Evolutionary conservation across 495 filamentous ascomycete genomes (phyloP).

Genomic region (Xanthoparmelia taractica): DNA sequence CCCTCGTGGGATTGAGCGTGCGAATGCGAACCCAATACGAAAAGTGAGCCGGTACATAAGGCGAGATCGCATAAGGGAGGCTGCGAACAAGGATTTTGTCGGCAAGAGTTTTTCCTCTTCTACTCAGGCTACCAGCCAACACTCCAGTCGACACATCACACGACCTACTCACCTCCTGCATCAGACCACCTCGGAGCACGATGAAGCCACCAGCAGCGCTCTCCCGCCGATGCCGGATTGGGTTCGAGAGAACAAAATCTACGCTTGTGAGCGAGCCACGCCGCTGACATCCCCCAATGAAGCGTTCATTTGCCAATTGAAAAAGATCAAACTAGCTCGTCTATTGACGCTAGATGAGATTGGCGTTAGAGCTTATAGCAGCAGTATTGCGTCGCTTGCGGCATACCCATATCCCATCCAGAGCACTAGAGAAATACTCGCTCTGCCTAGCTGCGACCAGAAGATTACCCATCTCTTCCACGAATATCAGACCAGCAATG

Average conservation of each 20-base stretch:
- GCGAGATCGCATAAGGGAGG: conserved; percentile 21
- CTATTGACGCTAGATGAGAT: conserved; percentile 65
- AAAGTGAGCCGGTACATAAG: conserved; percentile 15
- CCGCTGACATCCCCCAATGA: conserved; percentile 64
- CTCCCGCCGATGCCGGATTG: conserved; percentile 61
- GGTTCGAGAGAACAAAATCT: conserved; percentile 55
- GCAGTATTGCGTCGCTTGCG: conserved; percentile 70
- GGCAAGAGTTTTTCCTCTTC: conserved; percentile 25
- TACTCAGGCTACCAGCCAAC: conserved; percentile 14
- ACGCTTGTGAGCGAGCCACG: conserved; percentile 75
- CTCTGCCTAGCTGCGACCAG: conserved; percentile 70
- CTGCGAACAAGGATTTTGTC: conserved; percentile 21
- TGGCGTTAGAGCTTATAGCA: conserved; percentile 81
- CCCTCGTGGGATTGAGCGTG: conserved; percentile 38
- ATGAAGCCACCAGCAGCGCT: conserved; percentile 37
- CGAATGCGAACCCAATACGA: conserved; percentile 41
- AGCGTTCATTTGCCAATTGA: conserved; percentile 64
- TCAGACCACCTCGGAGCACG: conserved; percentile 67
- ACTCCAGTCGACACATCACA: neutral
- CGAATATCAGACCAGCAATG: conserved; percentile 58
- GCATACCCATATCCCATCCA: conserved; percentile 67
- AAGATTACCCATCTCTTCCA: conserved; percentile 75
- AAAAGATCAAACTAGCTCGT: conserved; percentile 65
- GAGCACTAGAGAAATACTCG: conserved; percentile 51
- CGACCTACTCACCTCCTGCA: conserved; percentile 37